Evolutionary conservation across 1,284 basidiomycete species (phyloP), one percentile per base, ranked within the genome.

Genomic region (Sparassis latifolia): DNA sequence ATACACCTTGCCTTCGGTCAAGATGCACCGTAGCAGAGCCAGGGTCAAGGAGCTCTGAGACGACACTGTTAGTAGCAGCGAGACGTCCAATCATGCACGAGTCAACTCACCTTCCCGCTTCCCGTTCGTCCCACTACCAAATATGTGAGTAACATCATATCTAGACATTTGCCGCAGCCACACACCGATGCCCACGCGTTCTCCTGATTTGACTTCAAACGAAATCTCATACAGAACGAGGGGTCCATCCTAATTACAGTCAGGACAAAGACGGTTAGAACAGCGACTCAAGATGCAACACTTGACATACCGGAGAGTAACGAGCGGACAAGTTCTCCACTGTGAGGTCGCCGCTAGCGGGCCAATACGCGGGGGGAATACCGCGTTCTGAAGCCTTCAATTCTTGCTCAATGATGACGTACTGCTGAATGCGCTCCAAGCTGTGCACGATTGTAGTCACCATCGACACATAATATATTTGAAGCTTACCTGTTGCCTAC

Each of bases 371-470:
- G 2, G 89, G 85, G 32, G 88, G 87, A 3, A 62, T 45, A 5
- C 81, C 80, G 5, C 65, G 59, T 10, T 68, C 60, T 0, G 73
- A 73, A 1, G 77, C 61, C 50, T 74, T 69, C 3, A 78, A 76
- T 61, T 91, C 89, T 61, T 89, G 86, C 50, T 88, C 86, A 51
- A 89, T 87, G n/a, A 72, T 64, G 47, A 87, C 65, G 62, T 89
- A 91, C 29, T 78, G 78, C 59, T 85, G 78, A 49, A 91, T 83
- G 38, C 62, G 55, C 38, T 63, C 62, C 42, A 63, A 49, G 35
- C 59, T 59, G 40, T 4, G 31, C 10, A 33, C 3, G 29, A 29
- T 20, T 20, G 5, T 20, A 20, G 20, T 20, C 20, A 1, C 20
- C 20, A 20, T 20, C 3, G 38, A 52, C 42, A 51, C 38, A 43